Conservation (phyloP, 2,329 filamentous ascomycete species). For the Coniella lustricola region DNA sequence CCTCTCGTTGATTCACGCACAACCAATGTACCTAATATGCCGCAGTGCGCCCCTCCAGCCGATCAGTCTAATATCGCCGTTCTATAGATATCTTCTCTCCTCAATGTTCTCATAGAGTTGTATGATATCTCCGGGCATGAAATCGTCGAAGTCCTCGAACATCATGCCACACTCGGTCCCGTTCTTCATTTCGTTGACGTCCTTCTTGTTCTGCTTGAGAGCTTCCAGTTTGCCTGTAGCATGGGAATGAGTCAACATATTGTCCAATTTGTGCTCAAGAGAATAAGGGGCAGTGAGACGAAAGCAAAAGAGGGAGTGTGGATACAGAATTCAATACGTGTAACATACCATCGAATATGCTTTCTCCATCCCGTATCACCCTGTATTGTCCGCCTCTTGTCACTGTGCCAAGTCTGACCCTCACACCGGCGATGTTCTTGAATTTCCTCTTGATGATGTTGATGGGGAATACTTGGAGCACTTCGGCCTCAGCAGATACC, state of each 20-base stretch:
- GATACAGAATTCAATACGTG: background rate
- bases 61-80: background rate
- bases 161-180: constrained; percentile 89
- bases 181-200: constrained; percentile 82
- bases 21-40: background rate
- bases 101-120: constrained; percentile 77
- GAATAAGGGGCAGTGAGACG: constrained; percentile 2
- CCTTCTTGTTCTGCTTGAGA: constrained; percentile 88
- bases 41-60: background rate
- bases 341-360: constrained; percentile 73
- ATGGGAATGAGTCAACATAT: constrained; percentile 16
- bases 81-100: constrained; percentile 58
- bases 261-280: background rate
- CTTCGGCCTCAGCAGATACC: constrained; percentile 82
- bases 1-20: background rate
- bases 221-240: constrained; percentile 70
- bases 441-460: constrained; percentile 64
- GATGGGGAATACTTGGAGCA: constrained; percentile 78
- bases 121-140: constrained; percentile 75
- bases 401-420: constrained; percentile 74
- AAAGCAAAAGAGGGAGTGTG: too few species aligned
- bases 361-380: constrained; percentile 63
- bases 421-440: constrained; percentile 78
- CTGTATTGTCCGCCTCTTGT: constrained; percentile 57
- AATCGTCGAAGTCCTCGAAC: constrained; percentile 72